Percentiles rank a stretch among this genome's conserved stretches.
Conservation (phyloP, 495 filamentous ascomycete genomes). For the Aspergillus affinis region DNA sequence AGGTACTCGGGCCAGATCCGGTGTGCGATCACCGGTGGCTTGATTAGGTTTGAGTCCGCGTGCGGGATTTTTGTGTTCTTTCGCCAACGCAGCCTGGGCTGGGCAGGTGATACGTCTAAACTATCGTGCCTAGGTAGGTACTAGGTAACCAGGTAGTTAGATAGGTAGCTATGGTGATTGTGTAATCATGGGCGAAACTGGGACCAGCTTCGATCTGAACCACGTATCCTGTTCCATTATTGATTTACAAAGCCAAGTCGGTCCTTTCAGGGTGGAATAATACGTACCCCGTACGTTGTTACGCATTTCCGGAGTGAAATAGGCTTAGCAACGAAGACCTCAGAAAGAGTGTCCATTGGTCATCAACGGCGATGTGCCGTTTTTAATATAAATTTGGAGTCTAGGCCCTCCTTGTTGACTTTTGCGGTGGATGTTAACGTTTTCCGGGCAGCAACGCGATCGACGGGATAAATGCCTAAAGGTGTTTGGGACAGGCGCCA, state of each 20-base stretch:
- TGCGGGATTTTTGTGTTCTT: not conserved
- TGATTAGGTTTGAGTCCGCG: not conserved
- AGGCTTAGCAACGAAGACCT: not conserved
- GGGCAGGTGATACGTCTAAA: too few relatives aligned
- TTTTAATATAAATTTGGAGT: not conserved
- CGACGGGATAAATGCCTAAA: not conserved
- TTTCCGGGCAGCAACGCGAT: not conserved
- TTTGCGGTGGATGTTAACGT: not conserved
- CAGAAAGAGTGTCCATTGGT: too few relatives aligned
- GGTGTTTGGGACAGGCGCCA: not conserved
- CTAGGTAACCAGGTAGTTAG: too few relatives aligned
- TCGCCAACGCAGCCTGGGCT: too few relatives aligned
- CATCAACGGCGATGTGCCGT: not conserved
- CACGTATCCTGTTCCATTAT: too few relatives aligned
- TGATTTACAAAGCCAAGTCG: too few relatives aligned
- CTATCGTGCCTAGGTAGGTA: too few relatives aligned
- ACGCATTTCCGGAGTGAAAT: not conserved
- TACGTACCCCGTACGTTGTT: too few relatives aligned
- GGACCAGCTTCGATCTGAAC: too few relatives aligned
- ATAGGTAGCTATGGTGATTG: too few relatives aligned
- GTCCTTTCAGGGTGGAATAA: too few relatives aligned
- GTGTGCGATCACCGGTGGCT: not conserved
- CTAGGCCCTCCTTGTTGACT: not conserved
- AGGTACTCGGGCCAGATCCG: not conserved
- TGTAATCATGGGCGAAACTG: too few relatives aligned